phyloP scores from a whole-genome alignment of 2,329 filamentous ascomycete species.

The Bertia moriformis region DNA sequence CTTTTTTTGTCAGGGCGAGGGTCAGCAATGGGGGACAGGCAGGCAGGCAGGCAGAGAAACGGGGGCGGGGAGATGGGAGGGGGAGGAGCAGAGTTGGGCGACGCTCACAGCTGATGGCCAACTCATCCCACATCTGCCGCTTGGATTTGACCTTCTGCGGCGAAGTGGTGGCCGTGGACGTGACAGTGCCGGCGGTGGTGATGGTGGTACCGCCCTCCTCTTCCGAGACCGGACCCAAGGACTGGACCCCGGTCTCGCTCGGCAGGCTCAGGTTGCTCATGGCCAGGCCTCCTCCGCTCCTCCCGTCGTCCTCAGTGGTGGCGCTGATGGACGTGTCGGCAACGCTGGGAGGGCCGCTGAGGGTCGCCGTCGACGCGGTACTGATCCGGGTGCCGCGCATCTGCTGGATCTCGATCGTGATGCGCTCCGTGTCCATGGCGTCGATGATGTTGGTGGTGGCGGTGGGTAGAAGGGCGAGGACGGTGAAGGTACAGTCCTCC shows the following conservation, averaged over 20 bases:
- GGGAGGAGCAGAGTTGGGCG: no score
- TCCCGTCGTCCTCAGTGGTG: slow-evolving; percentile 62
- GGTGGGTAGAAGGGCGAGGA: slow-evolving; percentile 81
- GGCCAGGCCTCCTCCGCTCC: slow-evolving; percentile 33
- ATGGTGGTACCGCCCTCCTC: slow-evolving; percentile 11
- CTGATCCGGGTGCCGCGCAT: slow-evolving; percentile 63
- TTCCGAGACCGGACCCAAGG: slow-evolving; percentile 17
- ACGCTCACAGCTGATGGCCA: slow-evolving; percentile 79
- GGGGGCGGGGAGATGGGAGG: neutral
- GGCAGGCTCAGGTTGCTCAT: no score
- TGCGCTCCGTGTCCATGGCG: slow-evolving; percentile 77
- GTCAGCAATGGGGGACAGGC: no score
- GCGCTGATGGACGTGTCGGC: slow-evolving; percentile 64
- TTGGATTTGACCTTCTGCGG: slow-evolving; percentile 61
- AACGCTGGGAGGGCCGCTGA: slow-evolving; percentile 41
- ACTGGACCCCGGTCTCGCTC: slow-evolving; percentile 57
- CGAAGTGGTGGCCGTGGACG: slow-evolving; percentile 13
- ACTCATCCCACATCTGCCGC: slow-evolving; percentile 88
- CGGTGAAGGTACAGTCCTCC: slow-evolving; percentile 94
- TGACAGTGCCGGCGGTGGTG: slow-evolving; percentile 24
- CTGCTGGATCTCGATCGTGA: slow-evolving; percentile 85
- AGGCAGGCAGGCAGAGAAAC: slow-evolving; percentile 4
- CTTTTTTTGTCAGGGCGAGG: slow-evolving; percentile 37
- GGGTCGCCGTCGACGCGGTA: slow-evolving; percentile 36
- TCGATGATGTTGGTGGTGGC: slow-evolving; percentile 79